Conservation (phyloP, 2,329 filamentous ascomycete genomes). For the Torrubiellomyces zombiae region DNA sequence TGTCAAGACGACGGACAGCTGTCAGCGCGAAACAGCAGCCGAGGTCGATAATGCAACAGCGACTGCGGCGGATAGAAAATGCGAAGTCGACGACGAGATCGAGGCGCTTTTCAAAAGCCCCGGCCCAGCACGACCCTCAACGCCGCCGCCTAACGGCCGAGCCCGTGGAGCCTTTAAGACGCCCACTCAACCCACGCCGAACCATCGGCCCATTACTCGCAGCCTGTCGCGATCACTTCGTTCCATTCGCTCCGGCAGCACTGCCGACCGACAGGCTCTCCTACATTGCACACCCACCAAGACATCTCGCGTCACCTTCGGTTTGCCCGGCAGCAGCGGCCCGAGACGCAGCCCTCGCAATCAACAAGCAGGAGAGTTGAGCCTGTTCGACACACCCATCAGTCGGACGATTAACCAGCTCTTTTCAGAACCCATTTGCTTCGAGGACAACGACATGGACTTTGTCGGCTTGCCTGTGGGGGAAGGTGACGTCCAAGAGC, state of each 20-base stretch:
- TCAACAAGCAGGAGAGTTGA: slow-evolving; percentile 20
- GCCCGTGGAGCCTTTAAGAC: slow-evolving; percentile 38
- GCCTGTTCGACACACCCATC: slow-evolving; percentile 37
- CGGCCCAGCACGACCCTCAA: slow-evolving; percentile 27
- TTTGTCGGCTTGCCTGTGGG: slow-evolving; percentile 22
- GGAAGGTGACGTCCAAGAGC: slow-evolving; percentile 16
- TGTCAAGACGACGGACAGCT: slow-evolving; percentile 25
- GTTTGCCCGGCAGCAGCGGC: slow-evolving; percentile 14
- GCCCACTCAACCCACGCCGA: slow-evolving; percentile 44
- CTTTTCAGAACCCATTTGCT: slow-evolving; percentile 37
- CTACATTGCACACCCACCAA: slow-evolving; percentile 32
- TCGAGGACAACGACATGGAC: slow-evolving; percentile 27
- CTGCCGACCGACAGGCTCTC: slow-evolving; percentile 24
- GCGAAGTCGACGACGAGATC: slow-evolving; percentile 33
- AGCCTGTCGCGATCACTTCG: slow-evolving; percentile 41
- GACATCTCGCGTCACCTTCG: slow-evolving; percentile 18
- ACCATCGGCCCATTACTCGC: slow-evolving; percentile 42
- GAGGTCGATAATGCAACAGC: slow-evolving; percentile 29
- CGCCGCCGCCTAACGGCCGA: slow-evolving; percentile 32
- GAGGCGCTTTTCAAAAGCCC: slow-evolving; percentile 51
- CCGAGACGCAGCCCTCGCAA: slow-evolving; percentile 27
- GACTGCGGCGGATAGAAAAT: slow-evolving; percentile 4
- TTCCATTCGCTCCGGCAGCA: slow-evolving; percentile 25
- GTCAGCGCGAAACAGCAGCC: slow-evolving; percentile 10
- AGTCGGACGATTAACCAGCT: slow-evolving; percentile 47